Conservation (phyloP, 768 basidiomycete species). For the Hypholoma fasciculare region DNA sequence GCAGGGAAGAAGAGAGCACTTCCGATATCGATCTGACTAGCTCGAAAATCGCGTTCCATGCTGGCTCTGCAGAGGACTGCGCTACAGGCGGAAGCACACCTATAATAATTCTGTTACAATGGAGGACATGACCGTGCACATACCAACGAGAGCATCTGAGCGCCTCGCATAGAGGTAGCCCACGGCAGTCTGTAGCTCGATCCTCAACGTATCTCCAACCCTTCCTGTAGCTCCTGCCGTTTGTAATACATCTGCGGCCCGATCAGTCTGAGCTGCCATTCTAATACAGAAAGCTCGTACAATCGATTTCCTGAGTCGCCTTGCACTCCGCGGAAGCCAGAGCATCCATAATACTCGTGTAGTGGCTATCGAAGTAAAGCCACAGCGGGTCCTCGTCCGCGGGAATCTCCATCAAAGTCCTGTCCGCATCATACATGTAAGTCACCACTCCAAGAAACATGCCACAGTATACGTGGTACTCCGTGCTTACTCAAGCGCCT, state of each 20-base stretch:
- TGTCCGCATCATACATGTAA: conserved; percentile 26
- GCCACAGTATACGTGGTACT: background rate
- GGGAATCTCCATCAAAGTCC: conserved; percentile 85
- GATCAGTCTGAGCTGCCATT: background rate
- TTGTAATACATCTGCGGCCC: conserved; percentile 28
- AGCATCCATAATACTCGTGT: conserved; percentile 75
- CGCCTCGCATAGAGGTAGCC: conserved; percentile 60
- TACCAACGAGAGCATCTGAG: conserved; percentile 61
- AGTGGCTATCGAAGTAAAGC: conserved; percentile 93
- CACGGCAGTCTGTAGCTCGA: conserved; percentile 50
- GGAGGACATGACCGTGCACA: conserved; percentile 3
- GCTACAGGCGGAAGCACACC: conserved; percentile 37
- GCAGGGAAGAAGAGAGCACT: conserved; percentile 72
- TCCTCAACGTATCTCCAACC: conserved; percentile 20
- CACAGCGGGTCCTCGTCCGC: conserved; percentile 87
- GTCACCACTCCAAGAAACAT: background rate
- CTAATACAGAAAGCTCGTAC: conserved; percentile 22
- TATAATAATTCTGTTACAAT: background rate
- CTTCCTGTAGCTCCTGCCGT: conserved; percentile 9
- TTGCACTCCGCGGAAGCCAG: conserved; percentile 62
- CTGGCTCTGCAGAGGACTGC: conserved; percentile 65
- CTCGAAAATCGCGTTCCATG: conserved; percentile 76
- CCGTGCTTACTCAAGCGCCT: conserved; percentile 78
- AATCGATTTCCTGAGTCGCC: conserved; percentile 53
- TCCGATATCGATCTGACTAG: conserved; percentile 86